Percentiles rank a stretch among this genome's conserved stretches.
Conservation (phyloP, 2,329 filamentous ascomycete genomes). For the Calycina herbarum region DNA sequence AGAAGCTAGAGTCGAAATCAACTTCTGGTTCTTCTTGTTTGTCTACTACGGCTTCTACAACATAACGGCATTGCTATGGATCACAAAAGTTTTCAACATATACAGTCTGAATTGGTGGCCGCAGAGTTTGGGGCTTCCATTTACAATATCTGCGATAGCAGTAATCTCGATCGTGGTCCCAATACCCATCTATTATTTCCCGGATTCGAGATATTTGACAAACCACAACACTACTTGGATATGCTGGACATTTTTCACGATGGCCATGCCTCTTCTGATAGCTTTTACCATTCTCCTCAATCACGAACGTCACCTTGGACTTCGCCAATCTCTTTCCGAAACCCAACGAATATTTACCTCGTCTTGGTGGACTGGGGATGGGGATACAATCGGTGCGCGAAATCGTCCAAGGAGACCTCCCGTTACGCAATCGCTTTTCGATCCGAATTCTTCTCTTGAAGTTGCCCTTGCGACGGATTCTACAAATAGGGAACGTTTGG, state of each 20-base stretch:
- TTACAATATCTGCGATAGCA: conserved; percentile 63
- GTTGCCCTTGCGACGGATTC: conserved; percentile 33
- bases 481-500: conserved; percentile 18
- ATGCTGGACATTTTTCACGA: conserved; percentile 68
- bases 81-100: conserved; percentile 70
- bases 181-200: conserved; percentile 59
- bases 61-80: conserved; percentile 66
- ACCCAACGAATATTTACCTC: conserved; percentile 67
- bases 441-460: conserved; percentile 35
- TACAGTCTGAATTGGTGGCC: conserved; percentile 75
- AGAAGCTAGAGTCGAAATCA: conserved; percentile 61
- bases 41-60: conserved; percentile 72
- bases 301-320: conserved; percentile 62
- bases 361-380: conserved; percentile 65
- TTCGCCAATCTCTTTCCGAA: conserved; percentile 62
- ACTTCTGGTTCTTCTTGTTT: conserved; percentile 72
- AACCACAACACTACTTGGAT: conserved; percentile 68
- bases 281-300: conserved; percentile 64
- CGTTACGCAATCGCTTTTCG: conserved; percentile 36
- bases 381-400: conserved; percentile 44
- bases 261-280: conserved; percentile 67
- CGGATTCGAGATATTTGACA: conserved; percentile 53
- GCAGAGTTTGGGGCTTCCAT: conserved; percentile 60
- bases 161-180: conserved; percentile 59
- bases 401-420: conserved; percentile 42